These are phyloP conservation scores for Ogataea angusta DNA, from an alignment of 805 yeast genomes.

Conservation along the genomic window DNA sequence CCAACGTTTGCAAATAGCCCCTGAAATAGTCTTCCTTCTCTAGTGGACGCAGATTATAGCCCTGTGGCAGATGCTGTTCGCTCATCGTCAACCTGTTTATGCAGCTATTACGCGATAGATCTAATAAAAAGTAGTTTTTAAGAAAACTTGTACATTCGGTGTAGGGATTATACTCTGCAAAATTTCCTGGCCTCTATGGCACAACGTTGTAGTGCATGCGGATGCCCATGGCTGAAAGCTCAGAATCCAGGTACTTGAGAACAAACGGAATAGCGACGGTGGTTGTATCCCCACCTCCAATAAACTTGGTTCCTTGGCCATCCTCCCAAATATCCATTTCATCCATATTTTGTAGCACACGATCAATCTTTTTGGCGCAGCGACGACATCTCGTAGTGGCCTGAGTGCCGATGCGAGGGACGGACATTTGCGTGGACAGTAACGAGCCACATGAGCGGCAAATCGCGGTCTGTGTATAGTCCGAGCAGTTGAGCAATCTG, in stretches of 20 bases:
- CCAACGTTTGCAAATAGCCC: constrained; percentile 61
- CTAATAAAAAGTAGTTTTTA: neutral
- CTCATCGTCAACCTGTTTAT: neutral
- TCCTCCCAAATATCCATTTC: constrained; percentile 93
- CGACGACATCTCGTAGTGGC: constrained; percentile 84
- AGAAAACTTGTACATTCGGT: neutral
- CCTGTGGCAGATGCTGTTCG: constrained; percentile 46
- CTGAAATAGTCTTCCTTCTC: constrained; percentile 52
- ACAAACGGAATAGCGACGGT: constrained; percentile 97
- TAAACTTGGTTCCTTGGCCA: constrained; percentile 87
- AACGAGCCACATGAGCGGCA: constrained; percentile 94
- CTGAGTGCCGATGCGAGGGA: constrained; percentile 82
- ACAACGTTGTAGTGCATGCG: constrained; percentile 82
- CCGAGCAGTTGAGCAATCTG: constrained; percentile 90
- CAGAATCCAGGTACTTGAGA: constrained; percentile 90
- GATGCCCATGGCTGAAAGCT: constrained; percentile 96
- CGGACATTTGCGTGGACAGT: constrained; percentile 83
- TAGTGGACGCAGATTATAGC: constrained; percentile 63
- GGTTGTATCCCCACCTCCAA: constrained; percentile 92
- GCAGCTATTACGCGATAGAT: constrained; percentile 2
- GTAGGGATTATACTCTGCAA: neutral
- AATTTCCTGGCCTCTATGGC: constrained; percentile 41
- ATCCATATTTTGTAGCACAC: constrained; percentile 51
- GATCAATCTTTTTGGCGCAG: constrained; percentile 74
- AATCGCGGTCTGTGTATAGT: constrained; percentile 85